Evolutionary conservation across 768 basidiomycete species (phyloP), one percentile per base, ranked within the genome.

Genomic region (Exidia glandulosa): DNA sequence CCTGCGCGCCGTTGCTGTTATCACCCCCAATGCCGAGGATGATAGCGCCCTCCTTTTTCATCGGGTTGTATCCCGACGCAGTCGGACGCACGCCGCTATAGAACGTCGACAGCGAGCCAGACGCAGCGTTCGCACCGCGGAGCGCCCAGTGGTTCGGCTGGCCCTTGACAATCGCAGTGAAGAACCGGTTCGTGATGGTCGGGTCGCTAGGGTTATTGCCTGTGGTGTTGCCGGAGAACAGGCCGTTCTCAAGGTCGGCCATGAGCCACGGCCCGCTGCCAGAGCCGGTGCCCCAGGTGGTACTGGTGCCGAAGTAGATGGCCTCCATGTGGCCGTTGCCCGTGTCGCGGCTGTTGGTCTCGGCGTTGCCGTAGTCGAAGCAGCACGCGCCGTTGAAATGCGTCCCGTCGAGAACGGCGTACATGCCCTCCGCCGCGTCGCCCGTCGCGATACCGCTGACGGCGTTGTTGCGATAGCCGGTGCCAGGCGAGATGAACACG

Each of bases 11-110:
- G 31, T 45, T 34, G 45, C 60, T 61, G 57, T 63, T 61, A 56
- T 60, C 62, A 7, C 59, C 60, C 23, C 62, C 59, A 34, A 60
- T 63, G 52, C 63, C 62, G 14, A 50, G 48, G 48, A 50, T 50
- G 48, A 50, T 50, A 9, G 48, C 48, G 48, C 48, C 48, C 48
- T 50, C 48, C 27, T 50, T 50, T 10, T 27, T 50, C 48, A 50
- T 50, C 16, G 55, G 55, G 55, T 56, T 56, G 55, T 56, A 56
- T 16, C 55, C 55, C 16, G 48, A 50, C 16, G 31, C 55, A 7
- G 55, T 32, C 14, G 55, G 55, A 7, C 55, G 55, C 55, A 14
- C 55, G 33, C 55, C 55, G 55, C 29, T 56, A 16, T 34, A 56
- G 55, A 16, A 56, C 13, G 55, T 56, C 16, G 55, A 56, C 23